These are phyloP conservation scores for Ogataea minuta DNA, from an alignment of 805 yeast genomes.

Conservation along the genomic window DNA sequence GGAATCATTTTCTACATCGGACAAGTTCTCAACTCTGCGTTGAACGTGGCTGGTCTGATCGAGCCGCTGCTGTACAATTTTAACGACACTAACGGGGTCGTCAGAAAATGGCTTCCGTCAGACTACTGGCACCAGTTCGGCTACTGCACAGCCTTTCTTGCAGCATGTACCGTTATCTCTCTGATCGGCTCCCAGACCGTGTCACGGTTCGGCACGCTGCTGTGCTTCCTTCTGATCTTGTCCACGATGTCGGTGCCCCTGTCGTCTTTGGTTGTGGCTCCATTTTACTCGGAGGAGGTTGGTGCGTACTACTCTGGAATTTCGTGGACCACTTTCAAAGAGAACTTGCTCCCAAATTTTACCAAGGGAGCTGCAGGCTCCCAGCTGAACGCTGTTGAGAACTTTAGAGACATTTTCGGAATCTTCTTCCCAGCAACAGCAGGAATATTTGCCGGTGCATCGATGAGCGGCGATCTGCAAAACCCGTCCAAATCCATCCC, in stretches of 20 bases:
- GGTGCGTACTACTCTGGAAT: slow-evolving; percentile 66
- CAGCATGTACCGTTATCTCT: slow-evolving; percentile 72
- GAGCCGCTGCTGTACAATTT: slow-evolving; percentile 86
- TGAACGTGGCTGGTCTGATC: slow-evolving; percentile 93
- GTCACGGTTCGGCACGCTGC: slow-evolving; percentile 73
- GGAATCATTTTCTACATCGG: slow-evolving; percentile 94
- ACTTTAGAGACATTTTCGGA: slow-evolving; percentile 84
- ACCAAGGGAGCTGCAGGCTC: slow-evolving; percentile 95
- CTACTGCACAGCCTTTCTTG: slow-evolving; percentile 70
- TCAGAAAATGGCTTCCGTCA: slow-evolving; percentile 55
- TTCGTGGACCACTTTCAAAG: slow-evolving; percentile 60
- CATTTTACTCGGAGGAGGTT: slow-evolving; percentile 55
- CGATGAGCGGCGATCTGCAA: slow-evolving; percentile 92
- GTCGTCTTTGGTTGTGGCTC: slow-evolving; percentile 63
- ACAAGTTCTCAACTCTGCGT: slow-evolving; percentile 85
- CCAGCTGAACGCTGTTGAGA: slow-evolving; percentile 57
- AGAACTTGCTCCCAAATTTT: slow-evolving; percentile 74
- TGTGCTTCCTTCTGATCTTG: slow-evolving; percentile 62
- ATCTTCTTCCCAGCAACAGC: slow-evolving; percentile 98
- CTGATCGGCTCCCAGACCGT: slow-evolving; percentile 79
- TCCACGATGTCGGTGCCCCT: slow-evolving; percentile 83
- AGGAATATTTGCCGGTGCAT: slow-evolving; percentile 97
- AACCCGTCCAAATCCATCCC: slow-evolving; percentile 91
- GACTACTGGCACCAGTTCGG: slow-evolving; percentile 65
- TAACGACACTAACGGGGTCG: slow-evolving; percentile 57